Evolutionary conservation across 2,329 filamentous ascomycete genomes (phyloP).

Genomic region (Tolypocladium inflatum): DNA sequence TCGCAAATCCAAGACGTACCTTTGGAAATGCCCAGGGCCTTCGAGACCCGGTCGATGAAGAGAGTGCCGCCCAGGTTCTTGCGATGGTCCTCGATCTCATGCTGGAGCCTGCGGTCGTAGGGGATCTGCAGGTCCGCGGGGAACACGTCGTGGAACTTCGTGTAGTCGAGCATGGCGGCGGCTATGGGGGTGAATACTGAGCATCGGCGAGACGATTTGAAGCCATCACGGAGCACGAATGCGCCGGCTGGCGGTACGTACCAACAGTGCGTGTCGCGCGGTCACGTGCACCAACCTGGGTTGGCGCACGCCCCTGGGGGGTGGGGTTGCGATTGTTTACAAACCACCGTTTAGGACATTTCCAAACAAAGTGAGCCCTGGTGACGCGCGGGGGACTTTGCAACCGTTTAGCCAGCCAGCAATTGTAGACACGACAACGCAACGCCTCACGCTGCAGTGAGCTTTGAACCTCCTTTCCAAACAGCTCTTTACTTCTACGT

Average conservation of each 20-base stretch:
- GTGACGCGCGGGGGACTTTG: constrained; percentile 1
- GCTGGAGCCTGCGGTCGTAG: constrained; percentile 51
- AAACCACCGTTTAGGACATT: constrained; percentile 22
- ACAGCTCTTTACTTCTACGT: neutral
- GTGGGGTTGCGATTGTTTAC: constrained; percentile 26
- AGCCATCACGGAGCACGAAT: neutral
- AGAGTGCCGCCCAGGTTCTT: constrained; percentile 59
- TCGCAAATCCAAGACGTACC: constrained; percentile 33
- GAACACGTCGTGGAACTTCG: constrained; percentile 61
- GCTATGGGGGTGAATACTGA: neutral
- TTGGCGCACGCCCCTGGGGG: neutral
- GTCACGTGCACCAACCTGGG: constrained; percentile 8
- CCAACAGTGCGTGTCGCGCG: constrained; percentile 4
- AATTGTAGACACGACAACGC: neutral
- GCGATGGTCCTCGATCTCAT: constrained; percentile 57
- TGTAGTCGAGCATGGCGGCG: constrained; percentile 49
- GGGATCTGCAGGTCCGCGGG: constrained; percentile 46
- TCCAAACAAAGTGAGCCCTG: constrained; percentile 3
- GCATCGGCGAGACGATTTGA: neutral
- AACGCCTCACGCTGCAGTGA: neutral
- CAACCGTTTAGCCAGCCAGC: constrained; percentile 1
- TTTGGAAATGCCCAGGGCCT: constrained; percentile 58
- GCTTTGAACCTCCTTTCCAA: neutral
- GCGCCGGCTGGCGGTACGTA: neutral
- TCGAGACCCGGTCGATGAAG: constrained; percentile 72